Conservation (phyloP, 305 asterid species). For the Euphrasia arctica region DNA sequence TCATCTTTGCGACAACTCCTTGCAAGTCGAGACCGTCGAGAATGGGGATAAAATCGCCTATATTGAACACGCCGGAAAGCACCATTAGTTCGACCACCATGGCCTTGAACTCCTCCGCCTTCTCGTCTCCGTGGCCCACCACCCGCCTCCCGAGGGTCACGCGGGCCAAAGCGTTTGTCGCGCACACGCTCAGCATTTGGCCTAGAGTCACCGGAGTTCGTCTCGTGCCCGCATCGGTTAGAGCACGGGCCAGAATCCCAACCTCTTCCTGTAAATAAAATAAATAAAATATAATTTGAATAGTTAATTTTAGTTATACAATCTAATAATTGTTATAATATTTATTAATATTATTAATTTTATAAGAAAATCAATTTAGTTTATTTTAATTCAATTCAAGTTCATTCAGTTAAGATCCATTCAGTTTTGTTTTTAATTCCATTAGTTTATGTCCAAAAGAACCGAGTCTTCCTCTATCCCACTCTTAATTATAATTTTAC, state of each 20-base stretch:
- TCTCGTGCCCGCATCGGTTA: conserved; percentile 36
- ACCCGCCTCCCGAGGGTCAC: conserved; percentile 68
- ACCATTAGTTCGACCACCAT: conserved; percentile 85
- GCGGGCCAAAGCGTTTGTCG: conserved; percentile 65
- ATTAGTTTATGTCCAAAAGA: too few relatives aligned
- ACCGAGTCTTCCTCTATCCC: too few relatives aligned
- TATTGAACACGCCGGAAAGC: conserved; percentile 67
- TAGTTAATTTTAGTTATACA: too few relatives aligned
- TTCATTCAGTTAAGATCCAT: too few relatives aligned
- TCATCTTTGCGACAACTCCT: conserved; percentile 65
- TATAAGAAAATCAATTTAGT: too few relatives aligned
- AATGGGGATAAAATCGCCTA: conserved; percentile 77
- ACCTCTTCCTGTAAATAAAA: conserved; percentile 52
- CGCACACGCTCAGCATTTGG: conserved; percentile 57
- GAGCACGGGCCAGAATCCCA: conserved; percentile 41
- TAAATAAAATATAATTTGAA: too few relatives aligned
- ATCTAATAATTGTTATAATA: too few relatives aligned
- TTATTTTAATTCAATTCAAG: too few relatives aligned
- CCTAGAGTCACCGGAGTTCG: conserved; percentile 41
- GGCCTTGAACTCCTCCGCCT: conserved; percentile 74
- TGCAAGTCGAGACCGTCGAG: conserved; percentile 68
- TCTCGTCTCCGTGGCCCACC: conserved; percentile 54
- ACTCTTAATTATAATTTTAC: too few relatives aligned
- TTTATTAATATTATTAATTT: too few relatives aligned
- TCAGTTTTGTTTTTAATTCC: too few relatives aligned